Base-by-base conservation (phyloP, 129 eudicot genomes). In the Centella asiatica region DNA sequence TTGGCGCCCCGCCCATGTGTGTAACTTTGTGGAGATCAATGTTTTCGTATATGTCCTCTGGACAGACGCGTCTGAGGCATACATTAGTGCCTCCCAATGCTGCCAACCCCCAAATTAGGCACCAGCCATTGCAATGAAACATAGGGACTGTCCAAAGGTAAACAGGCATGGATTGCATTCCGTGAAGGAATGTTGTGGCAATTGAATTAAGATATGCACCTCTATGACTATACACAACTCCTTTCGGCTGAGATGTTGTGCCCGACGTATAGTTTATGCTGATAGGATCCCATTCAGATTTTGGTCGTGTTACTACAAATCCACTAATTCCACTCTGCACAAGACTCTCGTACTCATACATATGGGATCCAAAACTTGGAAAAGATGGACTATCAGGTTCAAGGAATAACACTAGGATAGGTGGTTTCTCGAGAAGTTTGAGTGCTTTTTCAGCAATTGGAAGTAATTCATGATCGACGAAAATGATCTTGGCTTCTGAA, bases 111-210 rank as follows among this genome's bases (percentile, higher is more conserved):
- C 98, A 92, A 2, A 69, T 66, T 49, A 86, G 75, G 69, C 95
- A 86, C 98, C 98, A 92, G 1, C 94, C 98, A 37, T 84, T 92
- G 83, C 98, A 92, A 39, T 92, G 98, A 57, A 92, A 92, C 95
- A 84, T 92, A 0, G 98, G 98, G 22, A 92, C 95, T 0, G 95
- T 81, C 98, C 98, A 92, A 1, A 92, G 77, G 57, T 84, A 87
- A 11, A 81, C 82, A 5, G 98, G 82, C 62, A 45, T 65, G 0
- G 85, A 60, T 5, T 65, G 70, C 95, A 92, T 87, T 2, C 81
- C 95, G 33, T 79, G 92, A 56, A 86, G 79, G 57, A 81, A 77
- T 69, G 77, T 18, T 20, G 96, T 78, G 19, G 98, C 85, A 25
- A 87, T 70, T 0, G 96, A 72, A 57, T 57, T 57, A 4, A 57